These are phyloP conservation scores for Ustilago xerochloae DNA, from an alignment of 1,284 basidiomycete species.

Conservation along the genomic window DNA sequence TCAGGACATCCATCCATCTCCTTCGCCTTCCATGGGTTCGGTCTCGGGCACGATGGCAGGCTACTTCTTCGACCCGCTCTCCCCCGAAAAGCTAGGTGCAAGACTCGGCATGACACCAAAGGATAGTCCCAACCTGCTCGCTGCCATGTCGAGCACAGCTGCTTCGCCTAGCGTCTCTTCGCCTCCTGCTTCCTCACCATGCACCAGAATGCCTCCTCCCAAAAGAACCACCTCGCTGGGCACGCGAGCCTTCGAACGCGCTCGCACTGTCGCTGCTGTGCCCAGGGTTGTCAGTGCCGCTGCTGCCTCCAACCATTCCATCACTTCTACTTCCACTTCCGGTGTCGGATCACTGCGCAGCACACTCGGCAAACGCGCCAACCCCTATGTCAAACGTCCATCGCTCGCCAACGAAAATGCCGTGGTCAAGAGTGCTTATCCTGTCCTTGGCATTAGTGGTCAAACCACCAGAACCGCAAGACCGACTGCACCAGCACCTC, in stretches of 20 bases:
- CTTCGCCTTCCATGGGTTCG: constrained; percentile 43
- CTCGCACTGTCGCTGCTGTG: constrained; percentile 39
- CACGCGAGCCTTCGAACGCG: constrained; percentile 39
- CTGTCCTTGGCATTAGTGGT: constrained; percentile 39
- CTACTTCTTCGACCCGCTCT: constrained; percentile 63
- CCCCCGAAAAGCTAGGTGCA: constrained; percentile 49
- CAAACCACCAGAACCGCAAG: constrained; percentile 25
- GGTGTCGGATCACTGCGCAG: constrained; percentile 27
- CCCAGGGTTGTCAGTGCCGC: constrained; percentile 9
- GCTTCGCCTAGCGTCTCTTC: constrained; percentile 36
- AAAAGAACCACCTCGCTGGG: constrained; percentile 43
- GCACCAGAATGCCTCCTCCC: constrained; percentile 41
- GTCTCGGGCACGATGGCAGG: constrained; percentile 45
- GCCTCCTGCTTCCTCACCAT: constrained; percentile 40
- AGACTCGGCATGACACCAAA: constrained; percentile 25
- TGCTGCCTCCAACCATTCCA: constrained; percentile 3
- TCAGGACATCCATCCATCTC: constrained; percentile 39
- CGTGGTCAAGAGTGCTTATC: constrained; percentile 47
- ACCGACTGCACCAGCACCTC: constrained; percentile 51
- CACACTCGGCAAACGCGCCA: constrained; percentile 54
- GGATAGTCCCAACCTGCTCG: constrained; percentile 37
- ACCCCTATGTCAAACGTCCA: constrained; percentile 56
- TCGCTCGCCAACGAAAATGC: constrained; percentile 24
- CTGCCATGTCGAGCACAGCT: constrained; percentile 37
- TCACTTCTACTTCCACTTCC: constrained; percentile 3